Conservation (phyloP, 2,329 filamentous ascomycete genomes). For the Fusarium foetens region DNA sequence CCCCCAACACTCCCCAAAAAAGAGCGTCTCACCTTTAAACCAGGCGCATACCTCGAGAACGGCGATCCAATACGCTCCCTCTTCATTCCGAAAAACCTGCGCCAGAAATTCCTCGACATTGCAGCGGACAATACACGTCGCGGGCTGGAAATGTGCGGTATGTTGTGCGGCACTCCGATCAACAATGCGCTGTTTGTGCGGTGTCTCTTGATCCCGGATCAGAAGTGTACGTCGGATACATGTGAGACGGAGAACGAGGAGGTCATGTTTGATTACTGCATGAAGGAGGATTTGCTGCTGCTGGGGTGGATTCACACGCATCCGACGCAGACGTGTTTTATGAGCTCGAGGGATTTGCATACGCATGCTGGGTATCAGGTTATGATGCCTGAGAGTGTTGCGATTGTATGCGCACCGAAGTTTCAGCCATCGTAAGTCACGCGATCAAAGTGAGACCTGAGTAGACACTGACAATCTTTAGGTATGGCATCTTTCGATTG, state of each 20-base stretch:
- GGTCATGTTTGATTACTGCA: constrained; percentile 88
- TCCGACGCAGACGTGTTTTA: constrained; percentile 95
- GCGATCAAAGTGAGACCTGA: not conserved
- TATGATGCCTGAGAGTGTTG: constrained; percentile 96
- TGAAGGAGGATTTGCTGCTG: constrained; percentile 82
- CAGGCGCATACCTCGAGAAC: constrained; percentile 89
- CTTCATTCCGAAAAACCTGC: constrained; percentile 83
- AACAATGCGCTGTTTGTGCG: constrained; percentile 95
- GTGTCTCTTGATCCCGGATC: constrained; percentile 88
- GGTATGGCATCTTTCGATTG: constrained; percentile 90
- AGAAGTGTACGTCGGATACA: constrained; percentile 89
- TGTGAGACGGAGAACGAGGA: constrained; percentile 93
- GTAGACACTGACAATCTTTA: constrained; percentile 48
- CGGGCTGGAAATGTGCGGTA: constrained; percentile 94
- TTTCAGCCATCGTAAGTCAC: constrained; percentile 75
- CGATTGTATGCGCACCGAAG: constrained; percentile 92
- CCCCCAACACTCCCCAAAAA: constrained; percentile 54
- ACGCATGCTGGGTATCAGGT: constrained; percentile 95
- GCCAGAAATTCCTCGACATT: constrained; percentile 76
- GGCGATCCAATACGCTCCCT: constrained; percentile 87
- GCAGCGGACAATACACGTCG: constrained; percentile 79
- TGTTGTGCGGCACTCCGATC: constrained; percentile 89
- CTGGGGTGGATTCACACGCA: constrained; percentile 99
- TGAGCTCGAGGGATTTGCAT: constrained; percentile 93
- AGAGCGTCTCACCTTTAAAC: constrained; percentile 73